Evolutionary conservation across 257 asterid species (phyloP).

Genomic region (Vinca minor): DNA sequence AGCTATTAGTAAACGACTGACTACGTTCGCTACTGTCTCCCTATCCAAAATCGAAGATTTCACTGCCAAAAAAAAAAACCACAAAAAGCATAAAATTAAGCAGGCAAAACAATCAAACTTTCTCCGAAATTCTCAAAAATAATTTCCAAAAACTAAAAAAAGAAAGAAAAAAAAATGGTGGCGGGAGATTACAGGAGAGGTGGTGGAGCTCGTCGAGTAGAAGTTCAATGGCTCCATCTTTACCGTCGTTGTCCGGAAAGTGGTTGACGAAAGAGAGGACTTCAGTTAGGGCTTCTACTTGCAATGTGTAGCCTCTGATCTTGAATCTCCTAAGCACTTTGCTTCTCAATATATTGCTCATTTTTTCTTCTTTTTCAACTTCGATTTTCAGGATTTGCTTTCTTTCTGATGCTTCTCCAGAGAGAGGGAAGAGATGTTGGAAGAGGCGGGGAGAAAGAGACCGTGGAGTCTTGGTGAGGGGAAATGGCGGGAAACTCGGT

Average conservation of each 20-base stretch:
- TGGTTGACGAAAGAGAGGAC: conserved; percentile 50
- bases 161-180: not conserved
- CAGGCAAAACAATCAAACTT: too few species aligned
- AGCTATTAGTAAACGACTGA: conserved; percentile 44
- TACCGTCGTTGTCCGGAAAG: conserved; percentile 49
- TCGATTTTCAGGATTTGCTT: not conserved
- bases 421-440: too few species aligned
- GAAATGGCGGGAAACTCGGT: too few species aligned
- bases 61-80: conserved; percentile 29
- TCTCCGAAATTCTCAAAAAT: not conserved
- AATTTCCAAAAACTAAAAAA: conserved; percentile 3
- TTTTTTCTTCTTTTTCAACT: conserved; percentile 9
- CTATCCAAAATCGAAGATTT: conserved; percentile 81
- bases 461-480: too few species aligned
- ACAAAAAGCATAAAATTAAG: too few species aligned
- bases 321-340: conserved; percentile 81
- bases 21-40: conserved; percentile 59
- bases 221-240: conserved; percentile 65
- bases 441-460: not conserved
- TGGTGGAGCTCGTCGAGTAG: conserved; percentile 75
- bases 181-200: conserved; percentile 30
- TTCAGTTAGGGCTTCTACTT: conserved; percentile 69
- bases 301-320: conserved; percentile 81
- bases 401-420: not conserved
- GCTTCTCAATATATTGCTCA: conserved; percentile 47